A percentile compares a stretch with the other conserved stretches of the same genome.
Conservation (phyloP, 2,329 filamentous ascomycete species). For the Fonsecaea erecta region DNA sequence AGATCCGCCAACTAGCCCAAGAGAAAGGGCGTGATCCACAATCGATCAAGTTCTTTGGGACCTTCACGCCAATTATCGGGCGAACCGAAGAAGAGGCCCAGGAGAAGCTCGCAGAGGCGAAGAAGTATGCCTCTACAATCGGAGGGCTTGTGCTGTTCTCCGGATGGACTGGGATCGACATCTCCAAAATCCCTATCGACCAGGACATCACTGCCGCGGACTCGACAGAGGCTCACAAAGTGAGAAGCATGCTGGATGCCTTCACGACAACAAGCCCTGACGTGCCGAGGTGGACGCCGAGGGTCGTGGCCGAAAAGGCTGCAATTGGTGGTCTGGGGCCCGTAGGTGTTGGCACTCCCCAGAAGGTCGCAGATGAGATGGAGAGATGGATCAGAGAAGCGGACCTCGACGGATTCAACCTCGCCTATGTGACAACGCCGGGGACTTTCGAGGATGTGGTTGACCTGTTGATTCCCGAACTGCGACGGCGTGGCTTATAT, state of each 20-base stretch:
- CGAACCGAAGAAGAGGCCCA: conserved; percentile 59
- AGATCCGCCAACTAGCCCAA: conserved; percentile 58
- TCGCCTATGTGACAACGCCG: conserved; percentile 57
- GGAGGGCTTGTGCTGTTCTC: conserved; percentile 62
- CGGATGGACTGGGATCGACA: conserved; percentile 65
- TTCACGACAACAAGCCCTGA: conserved; percentile 57
- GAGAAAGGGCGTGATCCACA: conserved; percentile 60
- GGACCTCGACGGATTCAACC: conserved; percentile 75
- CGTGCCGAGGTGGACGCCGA: conserved; percentile 46
- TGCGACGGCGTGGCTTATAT: conserved; percentile 50
- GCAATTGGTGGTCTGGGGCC: conserved; percentile 57
- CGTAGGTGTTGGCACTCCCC: conserved; percentile 60
- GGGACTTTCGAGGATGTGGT: conserved; percentile 60
- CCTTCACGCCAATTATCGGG: conserved; percentile 57
- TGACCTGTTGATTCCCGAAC: conserved; percentile 55
- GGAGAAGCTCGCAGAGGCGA: conserved; percentile 57
- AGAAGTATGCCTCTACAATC: conserved; percentile 59
- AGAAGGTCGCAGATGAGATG: conserved; percentile 68
- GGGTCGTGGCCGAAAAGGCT: conserved; percentile 52
- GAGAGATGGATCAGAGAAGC: conserved; percentile 70
- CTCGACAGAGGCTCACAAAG: conserved; percentile 58
- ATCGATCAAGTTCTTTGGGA: conserved; percentile 62
- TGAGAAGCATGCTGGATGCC: conserved; percentile 56
- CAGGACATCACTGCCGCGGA: conserved; percentile 62
- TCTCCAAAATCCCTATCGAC: conserved; percentile 62